A percentile compares a stretch with the other conserved stretches of the same genome.
Conservation (phyloP, 2,329 filamentous ascomycete species). For the Verticillium dahliae region DNA sequence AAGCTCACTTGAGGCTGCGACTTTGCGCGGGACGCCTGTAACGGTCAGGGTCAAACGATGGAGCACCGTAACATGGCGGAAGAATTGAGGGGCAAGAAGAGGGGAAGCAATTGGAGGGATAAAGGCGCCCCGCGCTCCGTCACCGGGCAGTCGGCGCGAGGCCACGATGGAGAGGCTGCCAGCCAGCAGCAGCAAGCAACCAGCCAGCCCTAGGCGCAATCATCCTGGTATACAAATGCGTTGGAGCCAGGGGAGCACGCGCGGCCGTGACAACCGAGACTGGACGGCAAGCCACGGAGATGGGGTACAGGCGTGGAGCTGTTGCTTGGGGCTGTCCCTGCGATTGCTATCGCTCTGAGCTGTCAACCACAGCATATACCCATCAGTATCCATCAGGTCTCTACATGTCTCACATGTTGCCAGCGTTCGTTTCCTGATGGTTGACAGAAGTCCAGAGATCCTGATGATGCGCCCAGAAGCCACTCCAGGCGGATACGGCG, state of each 20-base stretch:
- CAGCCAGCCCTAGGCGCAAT: background rate
- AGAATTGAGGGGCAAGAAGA: slow-evolving; percentile 28
- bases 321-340: background rate
- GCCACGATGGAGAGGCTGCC: background rate
- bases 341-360: background rate
- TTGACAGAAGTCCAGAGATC: background rate
- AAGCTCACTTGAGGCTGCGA: background rate
- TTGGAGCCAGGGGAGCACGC: background rate
- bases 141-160: background rate
- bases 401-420: background rate
- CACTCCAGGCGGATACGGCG: background rate
- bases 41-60: background rate
- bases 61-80: slow-evolving; percentile 18
- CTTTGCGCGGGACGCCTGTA: background rate
- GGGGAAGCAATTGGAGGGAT: slow-evolving; percentile 15
- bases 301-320: background rate
- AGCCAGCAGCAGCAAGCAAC: background rate
- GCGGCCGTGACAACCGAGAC: background rate
- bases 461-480: background rate
- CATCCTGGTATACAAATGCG: background rate
- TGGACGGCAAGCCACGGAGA: background rate
- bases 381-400: background rate
- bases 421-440: background rate
- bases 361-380: background rate
- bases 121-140: slow-evolving; percentile 9